Evolutionary conservation across 2,329 filamentous ascomycete species (phyloP), one percentile per base, ranked within the genome.

Genomic region (Botrytis medusae): DNA sequence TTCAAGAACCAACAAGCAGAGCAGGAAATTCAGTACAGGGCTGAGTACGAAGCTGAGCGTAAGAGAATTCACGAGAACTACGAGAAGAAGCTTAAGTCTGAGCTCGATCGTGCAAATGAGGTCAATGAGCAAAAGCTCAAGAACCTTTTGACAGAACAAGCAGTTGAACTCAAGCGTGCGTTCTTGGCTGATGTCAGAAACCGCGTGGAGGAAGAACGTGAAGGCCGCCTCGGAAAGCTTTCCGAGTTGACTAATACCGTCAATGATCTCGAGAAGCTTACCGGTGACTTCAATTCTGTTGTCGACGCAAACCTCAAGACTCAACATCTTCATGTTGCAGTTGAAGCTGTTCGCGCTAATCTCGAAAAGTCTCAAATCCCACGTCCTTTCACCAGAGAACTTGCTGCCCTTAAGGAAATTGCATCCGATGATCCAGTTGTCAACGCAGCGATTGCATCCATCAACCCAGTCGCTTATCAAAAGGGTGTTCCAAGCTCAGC

Each of bases 381-480:
- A 32, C 88, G 90, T 60, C 96, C 96, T 6, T 99, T 99, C 82
- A 89, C 97, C 80, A 91, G 91, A 75, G 96, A 99, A 85, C 90
- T 99, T 22, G 93, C 97, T 32, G 96, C 96, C 5, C 89, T 99
- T 72, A 97, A 97, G 85, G 94, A 98, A 83, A 93, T 97, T 77
- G 93, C 94, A 6, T 87, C 88, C 44, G 92, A 94, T 69, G 93
- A 97, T 81, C 86, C 93, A 1, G 92, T 98, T 9, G 94, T 99
- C 74, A 91, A 94, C 78, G 95, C 95, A 6, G 96, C 96, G 74
- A 97, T 99, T 79, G 92, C 93, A n/a, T 97, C 94, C 44, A 97
- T 99, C 83, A 97, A 97, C 85, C 96, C 96, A 4, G 86, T 89
- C 18, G 94, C 96, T 32, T 99, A 99, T 85, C 96, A 98, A 84